These are phyloP conservation scores for Phytophthora nicotianae DNA, from an alignment of 352 stramenopile species.

Conservation along the genomic window DNA sequence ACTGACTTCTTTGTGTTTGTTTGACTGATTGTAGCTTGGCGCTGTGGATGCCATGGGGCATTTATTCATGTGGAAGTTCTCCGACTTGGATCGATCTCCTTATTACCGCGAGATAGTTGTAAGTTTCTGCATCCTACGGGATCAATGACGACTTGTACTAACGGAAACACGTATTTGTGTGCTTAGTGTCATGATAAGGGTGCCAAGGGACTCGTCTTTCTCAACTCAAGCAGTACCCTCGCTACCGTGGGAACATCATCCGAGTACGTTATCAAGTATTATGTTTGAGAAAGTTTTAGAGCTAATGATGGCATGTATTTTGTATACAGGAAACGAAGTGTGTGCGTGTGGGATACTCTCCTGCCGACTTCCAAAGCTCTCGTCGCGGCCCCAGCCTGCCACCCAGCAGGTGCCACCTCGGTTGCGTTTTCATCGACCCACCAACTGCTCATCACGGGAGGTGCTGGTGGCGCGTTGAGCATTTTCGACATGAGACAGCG, in stretches of 20 bases:
- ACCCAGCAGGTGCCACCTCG: conserved; percentile 75
- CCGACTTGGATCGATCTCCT: conserved; percentile 61
- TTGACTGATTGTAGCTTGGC: conserved; percentile 57
- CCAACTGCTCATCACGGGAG: conserved; percentile 85
- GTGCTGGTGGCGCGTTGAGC: conserved; percentile 75
- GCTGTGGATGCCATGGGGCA: conserved; percentile 72
- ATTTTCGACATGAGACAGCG: conserved; percentile 89
- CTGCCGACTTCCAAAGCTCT: conserved; percentile 75
- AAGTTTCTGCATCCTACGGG: conserved; percentile 8
- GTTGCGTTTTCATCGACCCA: conserved; percentile 80
- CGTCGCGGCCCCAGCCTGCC: conserved; percentile 69
- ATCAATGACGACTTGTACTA: not conserved
- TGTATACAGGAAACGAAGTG: conserved; percentile 67
- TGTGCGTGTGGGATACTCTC: conserved; percentile 88
- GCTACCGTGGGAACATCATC: conserved; percentile 77
- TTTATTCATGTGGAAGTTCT: conserved; percentile 86
- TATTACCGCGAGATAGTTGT: conserved; percentile 79
- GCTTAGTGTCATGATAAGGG: conserved; percentile 84
- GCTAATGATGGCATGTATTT: conserved; percentile 9
- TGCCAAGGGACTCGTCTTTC: conserved; percentile 74
- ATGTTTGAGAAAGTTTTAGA: not conserved
- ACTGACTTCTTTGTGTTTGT: not conserved
- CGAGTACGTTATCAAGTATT: conserved; percentile 49
- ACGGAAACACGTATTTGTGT: conserved; percentile 7
- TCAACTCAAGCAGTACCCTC: conserved; percentile 81